Base-by-base conservation (phyloP, 2,329 filamentous ascomycete genomes). In the Cordyceps javanica region DNA sequence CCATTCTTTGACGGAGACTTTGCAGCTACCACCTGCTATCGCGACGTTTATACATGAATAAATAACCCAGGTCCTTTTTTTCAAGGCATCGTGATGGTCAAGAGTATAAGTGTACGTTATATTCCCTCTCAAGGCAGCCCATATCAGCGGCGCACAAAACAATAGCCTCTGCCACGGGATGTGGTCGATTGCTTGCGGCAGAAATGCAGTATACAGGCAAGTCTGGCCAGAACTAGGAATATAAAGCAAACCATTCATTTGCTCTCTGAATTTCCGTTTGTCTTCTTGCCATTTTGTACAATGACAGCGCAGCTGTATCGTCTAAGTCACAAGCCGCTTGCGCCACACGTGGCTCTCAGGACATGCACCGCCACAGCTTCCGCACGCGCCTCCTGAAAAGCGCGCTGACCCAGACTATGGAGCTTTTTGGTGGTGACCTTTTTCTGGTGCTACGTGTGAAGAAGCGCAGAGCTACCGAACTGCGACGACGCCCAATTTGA, bases 371-470 rank as follows among this genome's bases (percentile, higher is more conserved):
- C 57, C 57, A 59, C 57, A 59, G 34, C 50, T 42, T 14, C 38
- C 16, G 28, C 57, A 55, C 57, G 57, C 57, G 57, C 57, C 56
- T 58, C 56, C 56, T 58, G 56, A 58, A 58, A 41, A 41, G 42
- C 57, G 51, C 57, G 57, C 50, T 58, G 56, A 30, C 53, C 52
- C 52, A 46, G 16, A 55, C 26, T 30, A 30, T 1, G 3, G 4
- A 21, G n/a, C n/a, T n/a, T n/a, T 9, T 3, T 14, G 44, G 32
- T 39, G 23, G 23, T 38, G 32, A 50, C 32, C 36, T 45, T 41
- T 46, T 41, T 54, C 42, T 58, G 39, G 32, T 51, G 28, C 56
- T 57, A 57, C 54, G 54, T 56, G 54, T 56, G 45, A 44, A 49
- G 45, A 50, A 30, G 51, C 38, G 51, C 36, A 19, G 16, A 57